phyloP scores from a whole-genome alignment of 2,329 filamentous ascomycete genomes.

The Amylocarpus encephaloides region DNA sequence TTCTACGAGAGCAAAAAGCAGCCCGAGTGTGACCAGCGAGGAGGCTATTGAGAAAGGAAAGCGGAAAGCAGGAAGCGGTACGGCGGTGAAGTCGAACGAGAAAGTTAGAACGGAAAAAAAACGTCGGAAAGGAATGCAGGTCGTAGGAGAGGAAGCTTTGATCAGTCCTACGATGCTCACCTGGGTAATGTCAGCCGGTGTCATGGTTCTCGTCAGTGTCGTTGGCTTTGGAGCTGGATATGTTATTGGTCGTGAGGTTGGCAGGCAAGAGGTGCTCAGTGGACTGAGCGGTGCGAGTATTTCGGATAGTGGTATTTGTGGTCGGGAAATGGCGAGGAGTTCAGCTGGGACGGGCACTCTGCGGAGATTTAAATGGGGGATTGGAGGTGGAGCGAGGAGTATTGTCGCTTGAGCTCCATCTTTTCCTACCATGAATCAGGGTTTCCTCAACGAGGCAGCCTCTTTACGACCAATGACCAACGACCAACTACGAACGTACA shows the following conservation, averaged over 20 bases:
- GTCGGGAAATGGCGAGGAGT: constrained; percentile 22
- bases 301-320: constrained; percentile 20
- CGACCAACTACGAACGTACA: too few relatives aligned
- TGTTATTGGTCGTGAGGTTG: constrained; percentile 61
- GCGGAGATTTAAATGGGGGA: constrained; percentile 28
- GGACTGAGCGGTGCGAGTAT: constrained; percentile 21
- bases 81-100: constrained; percentile 16
- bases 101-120: constrained; percentile 44
- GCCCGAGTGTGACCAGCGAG: constrained; percentile 20
- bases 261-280: constrained; percentile 46
- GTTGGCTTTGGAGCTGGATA: constrained; percentile 65
- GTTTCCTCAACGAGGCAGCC: too few relatives aligned
- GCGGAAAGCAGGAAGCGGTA: constrained; percentile 35
- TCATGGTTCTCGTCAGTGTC: constrained; percentile 61
- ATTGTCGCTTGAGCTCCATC: constrained; percentile 20
- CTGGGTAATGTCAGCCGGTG: constrained; percentile 59
- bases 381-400: constrained; percentile 21
- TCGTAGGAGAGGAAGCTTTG: constrained; percentile 34
- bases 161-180: constrained; percentile 56
- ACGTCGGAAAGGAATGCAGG: constrained; percentile 31
- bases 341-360: constrained; percentile 22
- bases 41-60: constrained; percentile 42
- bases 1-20: constrained; percentile 20
- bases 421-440: too few relatives aligned
- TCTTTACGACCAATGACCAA: too few relatives aligned